Evolutionary conservation across 2,329 filamentous ascomycete genomes (phyloP).

Genomic region (Geosmithia putterillii): DNA sequence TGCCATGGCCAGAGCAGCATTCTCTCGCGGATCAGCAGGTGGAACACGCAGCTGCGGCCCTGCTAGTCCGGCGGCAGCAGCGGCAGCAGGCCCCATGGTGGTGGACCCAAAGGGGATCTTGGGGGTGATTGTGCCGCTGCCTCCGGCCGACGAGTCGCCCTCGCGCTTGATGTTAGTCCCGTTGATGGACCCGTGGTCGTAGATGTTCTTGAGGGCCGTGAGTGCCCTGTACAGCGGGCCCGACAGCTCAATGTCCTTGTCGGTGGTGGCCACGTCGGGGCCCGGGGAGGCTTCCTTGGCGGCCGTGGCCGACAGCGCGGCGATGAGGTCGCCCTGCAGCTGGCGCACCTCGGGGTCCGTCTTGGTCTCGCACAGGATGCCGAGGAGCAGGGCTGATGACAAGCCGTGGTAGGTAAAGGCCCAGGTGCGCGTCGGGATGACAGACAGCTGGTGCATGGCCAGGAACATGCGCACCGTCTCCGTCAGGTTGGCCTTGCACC

Average conservation of each 20-base stretch:
- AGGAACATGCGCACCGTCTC: slow-evolving; percentile 58
- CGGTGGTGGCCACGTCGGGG: slow-evolving; percentile 38
- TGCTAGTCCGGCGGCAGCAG: neutral
- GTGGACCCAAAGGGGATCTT: slow-evolving; percentile 5
- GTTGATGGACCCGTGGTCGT: slow-evolving; percentile 49
- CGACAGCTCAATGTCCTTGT: slow-evolving; percentile 49
- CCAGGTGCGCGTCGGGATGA: slow-evolving; percentile 55
- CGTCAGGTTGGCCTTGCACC: slow-evolving; percentile 49
- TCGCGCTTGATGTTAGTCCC: slow-evolving; percentile 38
- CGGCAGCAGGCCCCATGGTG: neutral
- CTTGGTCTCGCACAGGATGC: slow-evolving; percentile 51
- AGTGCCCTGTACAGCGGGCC: slow-evolving; percentile 50
- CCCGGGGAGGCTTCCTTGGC: slow-evolving; percentile 46
- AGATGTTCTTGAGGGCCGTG: slow-evolving; percentile 51
- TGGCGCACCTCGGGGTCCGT: slow-evolving; percentile 50
- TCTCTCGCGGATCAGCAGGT: slow-evolving; percentile 40
- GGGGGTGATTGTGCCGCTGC: slow-evolving; percentile 32
- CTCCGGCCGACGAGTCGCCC: slow-evolving; percentile 28
- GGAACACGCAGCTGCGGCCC: slow-evolving; percentile 11
- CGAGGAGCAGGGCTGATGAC: slow-evolving; percentile 51
- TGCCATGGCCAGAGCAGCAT: slow-evolving; percentile 52
- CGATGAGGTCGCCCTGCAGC: slow-evolving; percentile 51
- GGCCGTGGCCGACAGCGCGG: slow-evolving; percentile 49
- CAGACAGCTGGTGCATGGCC: slow-evolving; percentile 55
- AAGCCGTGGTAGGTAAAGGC: slow-evolving; percentile 57